Base-by-base conservation (phyloP, 176 grass and related monocot genomes). In the Tillandsia fasciculata region DNA sequence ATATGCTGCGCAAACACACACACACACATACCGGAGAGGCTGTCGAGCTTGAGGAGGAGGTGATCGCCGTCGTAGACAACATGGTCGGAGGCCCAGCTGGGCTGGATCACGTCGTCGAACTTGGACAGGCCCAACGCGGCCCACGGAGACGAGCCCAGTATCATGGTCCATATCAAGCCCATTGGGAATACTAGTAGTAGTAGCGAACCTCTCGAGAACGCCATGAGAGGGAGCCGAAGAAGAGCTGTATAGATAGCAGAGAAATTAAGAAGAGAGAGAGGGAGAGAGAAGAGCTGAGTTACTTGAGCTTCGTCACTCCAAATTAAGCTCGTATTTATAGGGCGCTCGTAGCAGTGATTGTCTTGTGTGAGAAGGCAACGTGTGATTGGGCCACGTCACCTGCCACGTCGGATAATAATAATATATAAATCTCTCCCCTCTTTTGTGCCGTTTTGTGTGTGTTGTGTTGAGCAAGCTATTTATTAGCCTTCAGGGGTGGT, bases 51-150 rank as follows among this genome's bases (percentile, higher is more conserved):
- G 75, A 93, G 87, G 84, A 87, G 87, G 72, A 99, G 89, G 10
- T 90, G 84, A 67, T 93, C 94, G 6, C 83, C 94, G 51, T 90
- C 89, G 78, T 99, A 90, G 4, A 99, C 70, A 54, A 99, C 54
- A 51, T 93, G 94, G 79, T 99, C 94, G n/a, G 77, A 88, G n/a
- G 94, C 94, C 94, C 90, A 99, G 80, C 89, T 99, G 9, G 90
- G 82, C 80, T 88, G 84, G 74, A 99, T 82, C 50, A 99, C 86
- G 12, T 80, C 94, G 63, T 90, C 94, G 68, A 93, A 84, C 84
- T 86, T 99, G 4, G 72, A 64, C 11, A 11, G 7, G 20, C 49
- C 76, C 53, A 51, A 58, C 23, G 26, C 81, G 27, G 13, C 22
- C 48, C 14, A 26, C 2, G 8, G 26, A 11, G 10, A 53, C 48